Base-by-base conservation (phyloP, 2,329 filamentous ascomycete species). In the Claviceps maximensis region DNA sequence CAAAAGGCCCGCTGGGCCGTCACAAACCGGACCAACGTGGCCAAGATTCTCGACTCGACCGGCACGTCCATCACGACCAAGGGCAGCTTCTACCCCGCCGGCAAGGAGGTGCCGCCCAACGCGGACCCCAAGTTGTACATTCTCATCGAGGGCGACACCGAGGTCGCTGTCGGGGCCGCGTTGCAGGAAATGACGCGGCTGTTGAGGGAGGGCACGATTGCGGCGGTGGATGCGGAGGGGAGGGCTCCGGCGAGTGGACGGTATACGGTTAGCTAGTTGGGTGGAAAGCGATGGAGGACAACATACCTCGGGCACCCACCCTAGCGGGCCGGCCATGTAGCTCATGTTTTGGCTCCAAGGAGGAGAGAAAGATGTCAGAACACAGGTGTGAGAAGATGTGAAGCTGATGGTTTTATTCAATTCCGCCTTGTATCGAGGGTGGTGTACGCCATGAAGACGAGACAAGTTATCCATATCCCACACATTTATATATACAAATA, bases 1-100 rank as follows among this genome's bases (percentile, higher is more conserved):
- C 93, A 98, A 68, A 97, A 96, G 75, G 93, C 93, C 58, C 82
- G 93, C 61, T 98, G 93, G 93, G 91, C 89, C 12, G 93, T 98
- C 71, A 98, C 93, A 41, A 98, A 98, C 68, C 83, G 93, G 58
- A 97, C 93, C 38, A 98, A 98, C 63, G 93, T 98, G 54, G 90
- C 91, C 60, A 98, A 97, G 76, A 96, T 98, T 61, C 78, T 98
- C 58, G 93, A 98, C 64, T 81, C 87, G 10, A 96, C 91, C 0
- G 91, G 89, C 42, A 95, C 90, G 1, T 95, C 89, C 7, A 98
- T 98, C 67, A 98, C 93, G 0, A 96, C 89, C 46, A 98, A 98
- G 74, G 93, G 93, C 59, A 93, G 79, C 56, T 97, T 89, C 68
- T 97, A 97, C 62, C 69, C 84, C 1, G 64, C 82, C 1, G 90